Conservation (phyloP, 2,329 filamentous ascomycete species). For the Emmonsiellopsis sp. region DNA sequence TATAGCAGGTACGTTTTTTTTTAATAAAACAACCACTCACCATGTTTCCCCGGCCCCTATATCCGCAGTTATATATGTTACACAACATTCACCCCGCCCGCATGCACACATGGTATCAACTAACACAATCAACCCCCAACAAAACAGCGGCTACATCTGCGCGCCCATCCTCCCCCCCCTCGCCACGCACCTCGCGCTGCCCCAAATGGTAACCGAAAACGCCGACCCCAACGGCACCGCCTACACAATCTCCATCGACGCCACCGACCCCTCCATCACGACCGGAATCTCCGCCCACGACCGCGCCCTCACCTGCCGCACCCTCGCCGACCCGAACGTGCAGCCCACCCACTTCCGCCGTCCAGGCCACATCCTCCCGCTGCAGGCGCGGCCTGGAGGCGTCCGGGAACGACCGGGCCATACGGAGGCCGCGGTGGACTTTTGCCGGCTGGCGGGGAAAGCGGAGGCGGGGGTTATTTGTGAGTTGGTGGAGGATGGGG, state of each 20-base stretch:
- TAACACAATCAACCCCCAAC: neutral
- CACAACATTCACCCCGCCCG: neutral
- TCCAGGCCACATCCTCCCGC: constrained; percentile 83
- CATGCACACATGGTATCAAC: neutral
- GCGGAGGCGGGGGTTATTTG: constrained; percentile 68
- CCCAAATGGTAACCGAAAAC: constrained; percentile 80
- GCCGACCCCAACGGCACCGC: constrained; percentile 79
- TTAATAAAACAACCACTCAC: too few relatives aligned
- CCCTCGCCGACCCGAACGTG: constrained; percentile 58
- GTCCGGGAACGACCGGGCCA: constrained; percentile 73
- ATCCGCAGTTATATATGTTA: neutral
- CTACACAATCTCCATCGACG: constrained; percentile 85
- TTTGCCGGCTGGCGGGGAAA: constrained; percentile 78
- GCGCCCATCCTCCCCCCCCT: constrained; percentile 65
- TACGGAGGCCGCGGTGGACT: constrained; percentile 87
- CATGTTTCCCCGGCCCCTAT: neutral
- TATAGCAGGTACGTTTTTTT: constrained; percentile 51
- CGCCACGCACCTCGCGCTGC: constrained; percentile 63
- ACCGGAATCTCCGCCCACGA: constrained; percentile 90
- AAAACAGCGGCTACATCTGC: constrained; percentile 70
- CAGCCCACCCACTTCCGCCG: constrained; percentile 58
- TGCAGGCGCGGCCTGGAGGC: constrained; percentile 69
- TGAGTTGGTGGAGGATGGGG: constrained; percentile 83
- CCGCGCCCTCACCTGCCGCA: constrained; percentile 69
- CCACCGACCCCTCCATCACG: constrained; percentile 59